Conservation (phyloP, 208 protist genomes). For the Trypanosoma melophagium region DNA sequence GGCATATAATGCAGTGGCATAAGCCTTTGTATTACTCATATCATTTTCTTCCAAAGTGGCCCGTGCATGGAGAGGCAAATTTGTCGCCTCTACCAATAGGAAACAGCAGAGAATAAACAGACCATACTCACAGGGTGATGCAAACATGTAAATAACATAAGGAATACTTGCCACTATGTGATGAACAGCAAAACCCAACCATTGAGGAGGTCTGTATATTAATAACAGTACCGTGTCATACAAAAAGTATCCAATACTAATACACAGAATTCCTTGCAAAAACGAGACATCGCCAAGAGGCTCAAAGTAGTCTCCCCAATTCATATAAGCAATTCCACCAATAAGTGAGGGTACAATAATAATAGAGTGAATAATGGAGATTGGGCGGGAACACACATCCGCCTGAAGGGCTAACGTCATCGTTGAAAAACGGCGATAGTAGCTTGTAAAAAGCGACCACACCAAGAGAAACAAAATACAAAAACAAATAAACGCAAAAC, state of each 20-base stretch:
- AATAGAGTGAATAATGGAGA: conserved; percentile 40
- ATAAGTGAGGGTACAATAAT: conserved; percentile 41
- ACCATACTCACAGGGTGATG: conserved; percentile 30
- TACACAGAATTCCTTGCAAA: conserved; percentile 33
- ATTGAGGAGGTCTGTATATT: conserved; percentile 36
- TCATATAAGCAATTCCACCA: conserved; percentile 34
- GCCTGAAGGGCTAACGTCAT: conserved; percentile 24
- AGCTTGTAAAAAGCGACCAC: conserved; percentile 32
- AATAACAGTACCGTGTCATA: conserved; percentile 36
- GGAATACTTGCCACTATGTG: conserved; percentile 44
- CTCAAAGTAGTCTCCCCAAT: conserved; percentile 38
- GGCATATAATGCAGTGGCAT: conserved; percentile 32
- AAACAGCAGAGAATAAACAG: conserved; percentile 45
- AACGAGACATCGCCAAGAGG: conserved; percentile 31
- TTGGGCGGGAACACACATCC: conserved; percentile 44
- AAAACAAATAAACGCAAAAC: conserved; percentile 36
- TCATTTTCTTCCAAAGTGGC: conserved; percentile 41
- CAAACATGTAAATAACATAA: conserved; percentile 52
- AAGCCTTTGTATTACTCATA: conserved; percentile 15
- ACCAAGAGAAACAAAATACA: conserved; percentile 23
- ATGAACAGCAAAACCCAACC: conserved; percentile 38
- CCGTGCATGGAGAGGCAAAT: conserved; percentile 39
- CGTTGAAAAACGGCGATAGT: conserved; percentile 34
- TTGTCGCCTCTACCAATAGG: conserved; percentile 60
- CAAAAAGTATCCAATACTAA: conserved; percentile 51